Percentiles rank a stretch among this genome's conserved stretches.
These are phyloP conservation scores for Aspergillus pseudotamarii DNA, from an alignment of 2,329 filamentous ascomycete species.

Conservation along the genomic window DNA sequence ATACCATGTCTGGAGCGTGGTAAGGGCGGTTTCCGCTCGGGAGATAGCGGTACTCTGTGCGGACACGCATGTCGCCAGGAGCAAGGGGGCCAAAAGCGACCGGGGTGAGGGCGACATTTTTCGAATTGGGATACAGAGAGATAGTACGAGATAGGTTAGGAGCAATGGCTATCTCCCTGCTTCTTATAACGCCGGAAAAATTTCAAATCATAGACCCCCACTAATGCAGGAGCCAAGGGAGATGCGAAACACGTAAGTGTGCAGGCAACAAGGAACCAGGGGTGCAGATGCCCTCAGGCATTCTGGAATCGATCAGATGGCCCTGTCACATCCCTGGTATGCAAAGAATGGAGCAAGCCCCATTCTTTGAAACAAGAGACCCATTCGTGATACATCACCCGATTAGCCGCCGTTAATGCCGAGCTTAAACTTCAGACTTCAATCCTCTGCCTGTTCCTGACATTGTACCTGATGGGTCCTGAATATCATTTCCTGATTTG, in stretches of 20 bases:
- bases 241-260: not conserved
- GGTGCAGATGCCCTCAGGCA: not conserved
- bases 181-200: not conserved
- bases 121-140: not conserved
- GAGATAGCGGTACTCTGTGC: not conserved
- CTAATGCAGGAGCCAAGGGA: not conserved
- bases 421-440: not conserved
- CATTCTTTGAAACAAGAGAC: not conserved
- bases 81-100: not conserved
- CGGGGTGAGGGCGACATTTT: not conserved
- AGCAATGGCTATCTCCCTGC: not conserved
- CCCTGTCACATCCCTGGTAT: slow-evolving; percentile 4
- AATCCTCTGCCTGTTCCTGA: not conserved
- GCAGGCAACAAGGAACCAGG: slow-evolving; percentile 6
- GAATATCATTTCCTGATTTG: not conserved
- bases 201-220: not conserved
- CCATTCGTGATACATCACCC: slow-evolving; percentile 1
- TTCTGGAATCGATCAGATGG: slow-evolving; percentile 3
- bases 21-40: slow-evolving; percentile 31
- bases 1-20: slow-evolving; percentile 64
- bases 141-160: not conserved
- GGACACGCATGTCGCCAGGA: not conserved
- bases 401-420: not conserved
- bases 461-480: slow-evolving; percentile 3
- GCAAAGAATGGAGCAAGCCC: not conserved